A percentile compares a stretch with the other conserved stretches of the same genome.
These are phyloP conservation scores for Paecilomyces niveus DNA, from an alignment of 2,329 filamentous ascomycete species.

Conservation along the genomic window DNA sequence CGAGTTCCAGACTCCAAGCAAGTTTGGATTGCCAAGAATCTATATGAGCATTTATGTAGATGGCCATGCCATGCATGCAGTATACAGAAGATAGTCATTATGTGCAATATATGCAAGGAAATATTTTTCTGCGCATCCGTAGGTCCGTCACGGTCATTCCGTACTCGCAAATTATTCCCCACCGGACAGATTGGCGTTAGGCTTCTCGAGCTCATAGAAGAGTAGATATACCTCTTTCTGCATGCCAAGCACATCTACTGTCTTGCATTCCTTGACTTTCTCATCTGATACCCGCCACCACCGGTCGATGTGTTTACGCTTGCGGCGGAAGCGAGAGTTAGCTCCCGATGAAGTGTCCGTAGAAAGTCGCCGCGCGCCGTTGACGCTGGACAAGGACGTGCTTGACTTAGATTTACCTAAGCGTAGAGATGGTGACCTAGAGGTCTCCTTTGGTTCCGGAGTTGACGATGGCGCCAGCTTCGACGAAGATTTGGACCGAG, in stretches of 20 bases:
- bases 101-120: background rate
- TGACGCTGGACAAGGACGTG: background rate
- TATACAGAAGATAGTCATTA: background rate
- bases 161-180: no score
- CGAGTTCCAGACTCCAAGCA: background rate
- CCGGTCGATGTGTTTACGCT: constrained; percentile 59
- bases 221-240: constrained; percentile 92
- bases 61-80: background rate
- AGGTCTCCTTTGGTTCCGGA: background rate
- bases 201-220: constrained; percentile 81
- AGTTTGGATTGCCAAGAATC: background rate
- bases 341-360: constrained; percentile 10
- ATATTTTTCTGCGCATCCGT: background rate
- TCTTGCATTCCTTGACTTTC: constrained; percentile 91
- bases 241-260: constrained; percentile 83
- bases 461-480: constrained; percentile 13
- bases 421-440: constrained; percentile 2
- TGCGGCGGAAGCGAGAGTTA: constrained; percentile 45
- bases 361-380: background rate
- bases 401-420: constrained; percentile 1
- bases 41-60: background rate
- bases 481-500: constrained; percentile 18
- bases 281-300: constrained; percentile 99
- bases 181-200: constrained; percentile 3
- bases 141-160: background rate